Conservation (phyloP, 352 stramenopile genomes). For the Phytopythium mirpurense region DNA sequence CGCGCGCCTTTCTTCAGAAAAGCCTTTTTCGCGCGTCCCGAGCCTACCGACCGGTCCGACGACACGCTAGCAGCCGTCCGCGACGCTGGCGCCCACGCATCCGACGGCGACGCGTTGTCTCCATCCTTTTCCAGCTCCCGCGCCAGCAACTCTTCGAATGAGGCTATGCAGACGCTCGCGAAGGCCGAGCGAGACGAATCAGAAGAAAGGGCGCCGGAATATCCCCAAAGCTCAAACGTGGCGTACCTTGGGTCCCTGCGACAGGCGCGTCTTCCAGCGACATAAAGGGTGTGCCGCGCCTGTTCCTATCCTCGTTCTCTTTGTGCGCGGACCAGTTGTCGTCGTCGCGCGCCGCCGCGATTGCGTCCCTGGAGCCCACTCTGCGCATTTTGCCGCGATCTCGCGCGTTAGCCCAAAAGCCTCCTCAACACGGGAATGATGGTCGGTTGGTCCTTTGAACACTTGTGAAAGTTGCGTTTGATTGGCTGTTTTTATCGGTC, state of each 20-base stretch:
- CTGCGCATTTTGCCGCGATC: constrained; percentile 3
- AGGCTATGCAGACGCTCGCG: constrained; percentile 17
- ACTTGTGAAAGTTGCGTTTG: no score
- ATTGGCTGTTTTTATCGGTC: background rate
- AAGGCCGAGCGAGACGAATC: background rate
- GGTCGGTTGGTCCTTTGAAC: constrained; percentile 9
- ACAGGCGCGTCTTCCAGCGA: constrained; percentile 18
- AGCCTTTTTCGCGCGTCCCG: constrained; percentile 28
- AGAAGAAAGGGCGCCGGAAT: background rate
- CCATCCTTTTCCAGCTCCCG: constrained; percentile 46
- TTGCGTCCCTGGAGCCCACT: constrained; percentile 8
- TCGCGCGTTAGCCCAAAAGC: constrained; percentile 1
- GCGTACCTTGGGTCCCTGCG: constrained; percentile 13
- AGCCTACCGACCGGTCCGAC: background rate
- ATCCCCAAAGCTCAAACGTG: background rate
- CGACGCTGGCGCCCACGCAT: background rate
- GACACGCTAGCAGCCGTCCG: background rate
- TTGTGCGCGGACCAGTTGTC: constrained; percentile 8
- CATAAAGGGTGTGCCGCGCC: constrained; percentile 9
- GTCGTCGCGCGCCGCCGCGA: constrained; percentile 7
- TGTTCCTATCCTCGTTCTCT: constrained; percentile 20
- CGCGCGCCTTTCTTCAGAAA: constrained; percentile 73
- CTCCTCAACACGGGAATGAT: constrained; percentile 10
- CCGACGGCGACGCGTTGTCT: background rate
- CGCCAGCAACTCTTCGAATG: constrained; percentile 67